Evolutionary conservation across 768 basidiomycete genomes (phyloP).

Genomic region (Hypsizygus marmoreus): DNA sequence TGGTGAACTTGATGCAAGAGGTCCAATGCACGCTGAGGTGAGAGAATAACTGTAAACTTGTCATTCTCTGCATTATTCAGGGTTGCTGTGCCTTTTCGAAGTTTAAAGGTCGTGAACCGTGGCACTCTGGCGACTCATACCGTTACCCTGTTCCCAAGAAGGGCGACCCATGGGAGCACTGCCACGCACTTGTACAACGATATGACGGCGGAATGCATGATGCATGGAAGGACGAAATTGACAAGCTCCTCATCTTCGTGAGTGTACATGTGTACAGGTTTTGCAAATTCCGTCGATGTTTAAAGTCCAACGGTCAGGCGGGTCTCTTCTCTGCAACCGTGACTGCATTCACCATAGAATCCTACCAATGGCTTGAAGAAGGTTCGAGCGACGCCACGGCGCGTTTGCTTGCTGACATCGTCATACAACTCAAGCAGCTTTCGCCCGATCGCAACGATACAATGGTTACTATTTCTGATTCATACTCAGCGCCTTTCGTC

Average conservation of each 20-base stretch:
- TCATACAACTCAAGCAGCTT: no score
- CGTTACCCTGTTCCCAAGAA: conserved; percentile 10
- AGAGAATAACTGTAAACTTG: no score
- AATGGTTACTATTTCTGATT: no score
- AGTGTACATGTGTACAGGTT: conserved; percentile 18
- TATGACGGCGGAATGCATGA: conserved; percentile 23
- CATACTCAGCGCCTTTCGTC: no score
- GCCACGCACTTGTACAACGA: conserved; percentile 13
- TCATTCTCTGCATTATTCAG: no score
- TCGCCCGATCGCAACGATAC: no score
- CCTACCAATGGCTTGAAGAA: conserved; percentile 8
- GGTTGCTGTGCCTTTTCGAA: no score
- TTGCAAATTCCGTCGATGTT: not conserved
- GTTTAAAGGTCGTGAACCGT: no score
- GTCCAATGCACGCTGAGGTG: no score
- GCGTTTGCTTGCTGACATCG: no score
- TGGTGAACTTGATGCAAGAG: no score
- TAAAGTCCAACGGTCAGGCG: not conserved
- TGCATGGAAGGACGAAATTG: conserved; percentile 25
- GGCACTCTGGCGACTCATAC: conserved; percentile 13
- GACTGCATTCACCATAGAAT: conserved; percentile 10
- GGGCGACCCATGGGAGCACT: conserved; percentile 22
- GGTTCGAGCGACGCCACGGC: not conserved
- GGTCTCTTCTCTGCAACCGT: conserved; percentile 11
- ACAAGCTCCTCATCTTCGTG: conserved; percentile 25